Evolutionary conservation across 2,329 filamentous ascomycete species (phyloP).

Genomic region (Beauveria sp.): DNA sequence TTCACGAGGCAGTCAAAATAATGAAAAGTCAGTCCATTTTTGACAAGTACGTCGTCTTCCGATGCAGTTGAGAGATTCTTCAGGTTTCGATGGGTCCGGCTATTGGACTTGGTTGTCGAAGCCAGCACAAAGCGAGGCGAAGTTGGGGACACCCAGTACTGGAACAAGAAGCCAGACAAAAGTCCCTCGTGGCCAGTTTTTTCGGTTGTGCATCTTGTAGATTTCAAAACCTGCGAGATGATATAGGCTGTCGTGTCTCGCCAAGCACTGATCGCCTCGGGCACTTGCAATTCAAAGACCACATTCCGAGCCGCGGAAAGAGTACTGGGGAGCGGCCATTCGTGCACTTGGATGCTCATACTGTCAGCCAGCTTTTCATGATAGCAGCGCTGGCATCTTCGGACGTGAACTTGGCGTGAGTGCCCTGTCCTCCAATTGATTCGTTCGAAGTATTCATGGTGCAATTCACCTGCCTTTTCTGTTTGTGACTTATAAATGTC

Average conservation of each 20-base stretch:
- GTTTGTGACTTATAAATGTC: background rate
- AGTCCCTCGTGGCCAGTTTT: background rate
- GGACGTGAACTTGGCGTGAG: background rate
- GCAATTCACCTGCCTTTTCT: background rate
- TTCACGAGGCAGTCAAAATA: background rate
- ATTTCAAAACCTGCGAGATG: background rate
- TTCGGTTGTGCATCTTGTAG: background rate
- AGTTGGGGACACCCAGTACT: background rate
- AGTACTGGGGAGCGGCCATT: background rate
- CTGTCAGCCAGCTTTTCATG: background rate
- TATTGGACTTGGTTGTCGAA: conserved; percentile 3
- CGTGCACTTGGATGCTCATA: background rate
- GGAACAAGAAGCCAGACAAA: background rate
- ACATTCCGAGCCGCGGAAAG: background rate
- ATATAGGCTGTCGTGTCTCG: background rate
- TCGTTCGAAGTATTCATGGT: background rate
- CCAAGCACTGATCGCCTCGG: background rate
- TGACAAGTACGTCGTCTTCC: background rate
- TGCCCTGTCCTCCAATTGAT: background rate
- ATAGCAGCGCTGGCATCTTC: background rate
- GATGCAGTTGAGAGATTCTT: background rate
- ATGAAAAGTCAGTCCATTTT: background rate
- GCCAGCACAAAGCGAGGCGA: background rate
- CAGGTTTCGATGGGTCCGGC: background rate
- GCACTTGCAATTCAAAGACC: conserved; percentile 4